Evolutionary conservation across 1,284 basidiomycete genomes (phyloP).

Genomic region (Polyporus tsugae): DNA sequence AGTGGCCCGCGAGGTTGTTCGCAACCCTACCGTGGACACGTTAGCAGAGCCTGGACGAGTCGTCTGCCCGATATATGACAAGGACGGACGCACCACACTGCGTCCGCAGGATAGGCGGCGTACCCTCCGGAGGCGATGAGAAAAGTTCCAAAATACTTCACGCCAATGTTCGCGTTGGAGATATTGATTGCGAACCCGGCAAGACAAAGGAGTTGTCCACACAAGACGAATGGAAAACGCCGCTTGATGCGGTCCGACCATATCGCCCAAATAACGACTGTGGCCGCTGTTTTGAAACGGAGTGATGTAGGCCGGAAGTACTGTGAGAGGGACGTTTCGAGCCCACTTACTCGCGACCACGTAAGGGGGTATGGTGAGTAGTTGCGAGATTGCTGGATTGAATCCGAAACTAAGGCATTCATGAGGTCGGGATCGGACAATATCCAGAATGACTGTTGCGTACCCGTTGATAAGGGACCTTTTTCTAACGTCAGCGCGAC

Average conservation of each 20-base stretch:
- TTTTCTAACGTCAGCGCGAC: background rate
- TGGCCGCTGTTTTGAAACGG: slow-evolving; percentile 49
- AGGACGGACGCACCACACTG: slow-evolving; percentile 57
- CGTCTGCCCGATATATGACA: no score
- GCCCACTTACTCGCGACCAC: slow-evolving; percentile 60
- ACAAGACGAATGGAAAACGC: slow-evolving; percentile 65
- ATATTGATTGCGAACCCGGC: slow-evolving; percentile 73
- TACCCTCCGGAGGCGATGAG: slow-evolving; percentile 66
- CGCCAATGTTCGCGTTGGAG: slow-evolving; percentile 52
- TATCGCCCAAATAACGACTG: slow-evolving; percentile 58
- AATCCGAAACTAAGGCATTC: slow-evolving; percentile 57
- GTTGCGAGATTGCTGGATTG: slow-evolving; percentile 61
- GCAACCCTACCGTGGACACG: slow-evolving; percentile 49
- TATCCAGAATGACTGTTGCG: background rate
- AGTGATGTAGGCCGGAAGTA: slow-evolving; percentile 38
- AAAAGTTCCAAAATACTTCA: slow-evolving; percentile 74
- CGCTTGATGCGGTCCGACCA: slow-evolving; percentile 65
- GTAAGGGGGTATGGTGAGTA: slow-evolving; percentile 76
- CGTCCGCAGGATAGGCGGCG: slow-evolving; percentile 64
- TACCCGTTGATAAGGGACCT: slow-evolving; percentile 68
- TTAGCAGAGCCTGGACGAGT: background rate
- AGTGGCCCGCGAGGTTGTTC: slow-evolving; percentile 69
- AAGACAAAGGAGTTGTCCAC: slow-evolving; percentile 58
- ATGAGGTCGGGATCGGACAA: rapidly evolving
- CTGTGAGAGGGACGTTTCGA: background rate